phyloP scores from a whole-genome alignment of 2,329 filamentous ascomycete genomes.

The Emmonsiellopsis sp. region DNA sequence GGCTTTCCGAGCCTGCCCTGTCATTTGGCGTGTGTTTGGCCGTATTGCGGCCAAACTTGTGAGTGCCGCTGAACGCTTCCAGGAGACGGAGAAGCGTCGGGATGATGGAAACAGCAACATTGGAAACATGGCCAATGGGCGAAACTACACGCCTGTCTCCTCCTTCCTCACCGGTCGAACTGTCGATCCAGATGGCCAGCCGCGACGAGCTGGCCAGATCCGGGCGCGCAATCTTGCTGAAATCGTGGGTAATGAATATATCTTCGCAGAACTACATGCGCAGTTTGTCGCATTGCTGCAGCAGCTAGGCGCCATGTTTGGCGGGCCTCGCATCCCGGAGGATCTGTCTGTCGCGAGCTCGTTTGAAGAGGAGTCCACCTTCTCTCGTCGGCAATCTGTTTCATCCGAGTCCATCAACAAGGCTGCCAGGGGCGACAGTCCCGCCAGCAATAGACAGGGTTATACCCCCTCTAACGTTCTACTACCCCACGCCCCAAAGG shows the following conservation, averaged over 20 bases:
- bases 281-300: slow-evolving; percentile 45
- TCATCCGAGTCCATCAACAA: background rate
- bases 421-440: background rate
- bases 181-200: slow-evolving; percentile 48
- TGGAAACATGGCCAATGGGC: slow-evolving; percentile 15
- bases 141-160: slow-evolving; percentile 47
- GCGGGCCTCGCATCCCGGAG: slow-evolving; percentile 30
- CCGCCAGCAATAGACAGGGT: background rate
- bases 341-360: slow-evolving; percentile 25
- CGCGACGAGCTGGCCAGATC: slow-evolving; percentile 44
- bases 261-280: slow-evolving; percentile 50
- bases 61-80: slow-evolving; percentile 34
- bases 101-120: slow-evolving; percentile 26
- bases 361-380: slow-evolving; percentile 3
- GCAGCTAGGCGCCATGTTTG: slow-evolving; percentile 38
- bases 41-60: slow-evolving; percentile 46
- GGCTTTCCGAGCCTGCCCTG: slow-evolving; percentile 38
- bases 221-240: slow-evolving; percentile 49
- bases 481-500: slow-evolving; percentile 6
- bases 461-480: slow-evolving; percentile 1
- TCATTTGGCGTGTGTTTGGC: slow-evolving; percentile 47
- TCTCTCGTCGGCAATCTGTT: background rate
- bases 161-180: slow-evolving; percentile 50
- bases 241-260: slow-evolving; percentile 49
- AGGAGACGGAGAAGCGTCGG: slow-evolving; percentile 36